These are phyloP conservation scores for Inga oerstediana DNA, from an alignment of 306 rosid species.

Conservation along the genomic window DNA sequence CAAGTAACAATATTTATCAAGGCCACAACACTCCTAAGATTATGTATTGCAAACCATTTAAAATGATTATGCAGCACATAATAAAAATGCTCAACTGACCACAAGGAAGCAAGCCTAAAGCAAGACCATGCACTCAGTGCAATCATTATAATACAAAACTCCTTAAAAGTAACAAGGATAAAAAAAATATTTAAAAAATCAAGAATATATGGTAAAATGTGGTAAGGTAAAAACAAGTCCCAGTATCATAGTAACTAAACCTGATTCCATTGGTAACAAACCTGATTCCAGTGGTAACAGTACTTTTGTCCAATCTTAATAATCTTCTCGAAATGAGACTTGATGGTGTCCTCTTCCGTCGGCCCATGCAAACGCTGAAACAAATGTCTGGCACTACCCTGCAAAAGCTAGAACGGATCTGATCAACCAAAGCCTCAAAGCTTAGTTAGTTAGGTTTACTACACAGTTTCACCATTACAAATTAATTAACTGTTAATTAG, in stretches of 20 bases:
- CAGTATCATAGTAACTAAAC: conserved; percentile 33
- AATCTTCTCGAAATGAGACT: conserved; percentile 82
- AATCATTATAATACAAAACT: background rate
- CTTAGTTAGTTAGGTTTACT: background rate
- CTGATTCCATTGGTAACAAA: conserved; percentile 46
- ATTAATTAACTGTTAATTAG: background rate
- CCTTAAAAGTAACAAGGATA: background rate
- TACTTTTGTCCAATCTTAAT: conserved; percentile 75
- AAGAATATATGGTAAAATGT: background rate
- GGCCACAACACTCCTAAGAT: background rate
- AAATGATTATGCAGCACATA: background rate
- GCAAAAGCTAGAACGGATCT: conserved; percentile 37
- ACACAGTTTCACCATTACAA: background rate
- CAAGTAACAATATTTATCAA: background rate
- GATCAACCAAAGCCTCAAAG: conserved; percentile 30
- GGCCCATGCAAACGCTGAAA: conserved; percentile 88
- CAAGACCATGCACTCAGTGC: background rate
- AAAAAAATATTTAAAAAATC: background rate
- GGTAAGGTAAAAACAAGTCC: background rate
- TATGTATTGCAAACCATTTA: background rate
- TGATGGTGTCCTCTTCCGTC: conserved; percentile 76
- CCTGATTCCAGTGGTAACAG: conserved; percentile 66
- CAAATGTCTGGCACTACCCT: conserved; percentile 92
- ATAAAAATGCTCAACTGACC: background rate
- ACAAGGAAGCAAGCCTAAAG: conserved; percentile 5